Conservation (phyloP, 306 rosid genomes). For the Acacia melanoxylon region DNA sequence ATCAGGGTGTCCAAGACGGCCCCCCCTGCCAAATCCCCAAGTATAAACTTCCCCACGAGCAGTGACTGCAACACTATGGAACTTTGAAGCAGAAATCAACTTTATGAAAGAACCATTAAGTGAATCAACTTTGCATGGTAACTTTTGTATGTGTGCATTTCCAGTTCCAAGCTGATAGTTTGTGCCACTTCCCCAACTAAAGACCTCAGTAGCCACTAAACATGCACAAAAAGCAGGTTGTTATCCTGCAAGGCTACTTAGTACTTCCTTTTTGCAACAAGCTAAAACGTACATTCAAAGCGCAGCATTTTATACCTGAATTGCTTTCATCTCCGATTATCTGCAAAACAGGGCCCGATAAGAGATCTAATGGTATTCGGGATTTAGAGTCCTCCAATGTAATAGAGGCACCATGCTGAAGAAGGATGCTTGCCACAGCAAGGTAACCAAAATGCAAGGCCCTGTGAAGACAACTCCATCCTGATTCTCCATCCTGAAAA, state of each 20-base stretch:
- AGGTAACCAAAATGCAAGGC: constrained; percentile 94
- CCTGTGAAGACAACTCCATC: constrained; percentile 98
- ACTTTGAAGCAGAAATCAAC: constrained; percentile 89
- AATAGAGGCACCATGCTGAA: constrained; percentile 80
- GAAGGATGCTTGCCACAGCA: constrained; percentile 83
- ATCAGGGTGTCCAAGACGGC: constrained; percentile 97
- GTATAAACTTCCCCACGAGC: constrained; percentile 79
- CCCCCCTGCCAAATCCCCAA: constrained; percentile 99
- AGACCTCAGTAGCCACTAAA: constrained; percentile 76
- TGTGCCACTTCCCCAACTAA: constrained; percentile 97
- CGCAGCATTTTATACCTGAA: constrained; percentile 55
- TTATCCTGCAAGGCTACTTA: constrained; percentile 12
- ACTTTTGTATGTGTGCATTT: constrained; percentile 83
- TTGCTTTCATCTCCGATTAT: constrained; percentile 51
- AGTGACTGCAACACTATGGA: constrained; percentile 93
- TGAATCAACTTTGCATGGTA: constrained; percentile 95
- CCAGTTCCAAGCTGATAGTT: constrained; percentile 99
- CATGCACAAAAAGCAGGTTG: constrained; percentile 36
- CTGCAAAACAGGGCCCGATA: constrained; percentile 81
- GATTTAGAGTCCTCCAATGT: constrained; percentile 79
- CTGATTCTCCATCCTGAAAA: constrained; percentile 93
- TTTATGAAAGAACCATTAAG: constrained; percentile 69
- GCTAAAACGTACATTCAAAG: constrained; percentile 33
- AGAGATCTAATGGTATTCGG: constrained; percentile 83
- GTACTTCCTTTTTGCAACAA: constrained; percentile 19